phyloP scores from a whole-genome alignment of 768 basidiomycete genomes.

The Botryobasidium botryosum region DNA sequence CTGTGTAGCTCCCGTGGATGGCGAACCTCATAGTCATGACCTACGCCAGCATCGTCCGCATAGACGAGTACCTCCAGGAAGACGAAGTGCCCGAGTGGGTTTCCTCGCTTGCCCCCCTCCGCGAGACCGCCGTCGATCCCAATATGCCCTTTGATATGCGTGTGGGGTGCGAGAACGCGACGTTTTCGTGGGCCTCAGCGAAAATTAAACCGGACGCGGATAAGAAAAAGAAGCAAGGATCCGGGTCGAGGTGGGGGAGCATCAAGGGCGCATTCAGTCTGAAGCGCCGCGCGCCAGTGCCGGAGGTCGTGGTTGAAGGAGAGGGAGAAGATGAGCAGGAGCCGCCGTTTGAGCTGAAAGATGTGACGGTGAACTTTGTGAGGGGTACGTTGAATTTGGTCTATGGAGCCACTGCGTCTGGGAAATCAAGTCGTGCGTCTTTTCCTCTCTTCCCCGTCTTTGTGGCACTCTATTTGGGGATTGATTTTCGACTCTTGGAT shows the following conservation, averaged over 20 bases:
- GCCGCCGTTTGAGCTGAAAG: constrained; percentile 39
- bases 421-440: constrained; percentile 43
- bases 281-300: too few species aligned
- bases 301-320: too few species aligned
- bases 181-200: not conserved
- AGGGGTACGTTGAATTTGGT: constrained; percentile 45
- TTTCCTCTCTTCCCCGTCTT: not conserved
- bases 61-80: constrained; percentile 48
- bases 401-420: constrained; percentile 56
- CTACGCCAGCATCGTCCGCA: constrained; percentile 34
- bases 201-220: not conserved
- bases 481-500: too few species aligned
- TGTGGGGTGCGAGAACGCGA: not conserved
- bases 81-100: constrained; percentile 55
- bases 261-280: too few species aligned
- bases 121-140: not conserved
- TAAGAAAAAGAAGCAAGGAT: not conserved
- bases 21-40: not conserved
- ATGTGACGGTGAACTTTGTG: constrained; percentile 55
- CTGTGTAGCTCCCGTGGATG: not conserved
- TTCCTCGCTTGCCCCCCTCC: constrained; percentile 18
- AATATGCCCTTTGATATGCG: not conserved
- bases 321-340: constrained; percentile 11
- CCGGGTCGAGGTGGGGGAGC: not conserved
- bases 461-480: too few species aligned